Evolutionary conservation across 768 basidiomycete genomes (phyloP).

Genomic region (Calocybe cyanea): DNA sequence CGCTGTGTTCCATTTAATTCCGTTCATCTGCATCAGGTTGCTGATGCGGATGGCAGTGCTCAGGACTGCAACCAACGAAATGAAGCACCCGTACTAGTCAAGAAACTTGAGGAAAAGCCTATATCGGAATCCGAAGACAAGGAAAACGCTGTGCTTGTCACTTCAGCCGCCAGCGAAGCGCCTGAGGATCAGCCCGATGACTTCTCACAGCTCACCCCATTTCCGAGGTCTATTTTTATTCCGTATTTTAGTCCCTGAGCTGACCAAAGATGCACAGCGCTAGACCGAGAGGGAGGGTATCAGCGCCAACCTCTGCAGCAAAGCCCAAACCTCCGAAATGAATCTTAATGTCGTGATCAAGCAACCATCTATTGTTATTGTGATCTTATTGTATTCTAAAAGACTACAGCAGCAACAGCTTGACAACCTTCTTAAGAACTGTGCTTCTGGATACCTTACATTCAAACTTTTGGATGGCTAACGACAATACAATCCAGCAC

Average conservation of each 20-base stretch:
- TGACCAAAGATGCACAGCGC: conserved; percentile 2
- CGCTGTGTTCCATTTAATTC: too few relatives aligned
- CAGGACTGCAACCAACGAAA: too few relatives aligned
- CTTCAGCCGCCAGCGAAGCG: neutral
- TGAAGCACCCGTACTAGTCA: too few relatives aligned
- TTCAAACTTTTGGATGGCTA: too few relatives aligned
- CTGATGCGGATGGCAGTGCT: too few relatives aligned
- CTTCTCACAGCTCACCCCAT: neutral
- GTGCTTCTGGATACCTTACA: too few relatives aligned
- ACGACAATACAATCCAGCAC: too few relatives aligned
- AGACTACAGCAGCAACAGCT: too few relatives aligned
- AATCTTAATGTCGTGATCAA: neutral
- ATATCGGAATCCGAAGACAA: neutral
- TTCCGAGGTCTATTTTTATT: neutral
- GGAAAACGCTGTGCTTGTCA: neutral
- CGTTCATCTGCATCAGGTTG: too few relatives aligned
- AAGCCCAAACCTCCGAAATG: conserved; percentile 8
- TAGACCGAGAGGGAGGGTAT: conserved; percentile 7
- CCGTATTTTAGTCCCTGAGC: neutral
- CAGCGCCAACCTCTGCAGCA: conserved; percentile 1
- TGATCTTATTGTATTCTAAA: too few relatives aligned
- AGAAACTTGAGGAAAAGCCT: too few relatives aligned
- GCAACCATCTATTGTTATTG: neutral
- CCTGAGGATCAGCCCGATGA: neutral
- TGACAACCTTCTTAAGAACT: too few relatives aligned